These are phyloP conservation scores for Psophocarpus tetragonolobus DNA, from an alignment of 306 rosid genomes.

Conservation along the genomic window DNA sequence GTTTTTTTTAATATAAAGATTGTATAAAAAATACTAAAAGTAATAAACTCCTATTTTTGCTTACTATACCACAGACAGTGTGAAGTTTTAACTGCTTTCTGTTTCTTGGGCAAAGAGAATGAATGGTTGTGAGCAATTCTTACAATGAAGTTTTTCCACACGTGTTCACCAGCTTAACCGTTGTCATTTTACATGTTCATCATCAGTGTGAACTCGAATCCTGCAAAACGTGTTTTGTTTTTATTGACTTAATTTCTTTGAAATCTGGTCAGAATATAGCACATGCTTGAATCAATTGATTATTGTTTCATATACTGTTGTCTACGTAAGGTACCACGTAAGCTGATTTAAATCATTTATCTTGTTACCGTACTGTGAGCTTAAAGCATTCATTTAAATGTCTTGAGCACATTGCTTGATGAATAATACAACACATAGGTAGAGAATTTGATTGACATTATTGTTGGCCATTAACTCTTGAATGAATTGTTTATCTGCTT, in stretches of 20 bases:
- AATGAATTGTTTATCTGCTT: neutral
- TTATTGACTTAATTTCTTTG: neutral
- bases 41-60: neutral
- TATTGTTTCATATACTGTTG: conserved; percentile 39
- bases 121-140: neutral
- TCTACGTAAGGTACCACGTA: neutral
- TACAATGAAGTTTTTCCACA: neutral
- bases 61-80: neutral
- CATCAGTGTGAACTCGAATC: conserved; percentile 10
- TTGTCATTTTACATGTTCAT: conserved; percentile 9
- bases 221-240: conserved; percentile 21
- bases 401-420: neutral
- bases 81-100: neutral
- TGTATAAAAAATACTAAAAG: neutral
- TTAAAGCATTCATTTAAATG: neutral
- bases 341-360: neutral
- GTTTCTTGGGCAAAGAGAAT: neutral
- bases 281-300: conserved; percentile 37
- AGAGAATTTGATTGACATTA: conserved; percentile 3
- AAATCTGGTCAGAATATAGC: conserved; percentile 35
- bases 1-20: neutral
- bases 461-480: neutral
- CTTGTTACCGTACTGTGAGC: neutral
- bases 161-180: conserved; percentile 24
- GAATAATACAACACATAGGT: neutral